phyloP scores from a whole-genome alignment of 805 yeast species.

The Lachancea sp. region DNA sequence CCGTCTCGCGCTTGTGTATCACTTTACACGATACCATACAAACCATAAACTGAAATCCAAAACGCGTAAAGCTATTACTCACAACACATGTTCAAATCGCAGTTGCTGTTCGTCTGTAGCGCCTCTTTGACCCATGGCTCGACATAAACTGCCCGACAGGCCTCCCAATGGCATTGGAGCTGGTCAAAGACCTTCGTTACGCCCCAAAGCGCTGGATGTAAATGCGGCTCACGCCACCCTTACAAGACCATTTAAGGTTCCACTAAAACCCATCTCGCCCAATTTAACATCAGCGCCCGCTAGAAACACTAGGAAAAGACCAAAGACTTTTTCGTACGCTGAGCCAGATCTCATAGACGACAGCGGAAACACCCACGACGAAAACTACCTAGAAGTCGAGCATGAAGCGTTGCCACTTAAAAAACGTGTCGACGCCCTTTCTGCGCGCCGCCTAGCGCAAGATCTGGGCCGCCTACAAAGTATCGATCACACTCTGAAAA shows the following conservation, averaged over 20 bases:
- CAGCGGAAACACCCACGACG: slow-evolving; percentile 33
- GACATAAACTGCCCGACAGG: slow-evolving; percentile 36
- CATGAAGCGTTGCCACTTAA: slow-evolving; percentile 15
- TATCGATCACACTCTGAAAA: slow-evolving; percentile 38
- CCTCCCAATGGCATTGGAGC: slow-evolving; percentile 51
- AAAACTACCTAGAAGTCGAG: slow-evolving; percentile 29
- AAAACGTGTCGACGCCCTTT: slow-evolving; percentile 52
- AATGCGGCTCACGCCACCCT: slow-evolving; percentile 47
- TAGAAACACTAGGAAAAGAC: slow-evolving; percentile 28
- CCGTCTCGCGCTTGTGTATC: too few species aligned
- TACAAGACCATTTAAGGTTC: slow-evolving; percentile 65
- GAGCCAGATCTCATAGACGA: slow-evolving; percentile 17
- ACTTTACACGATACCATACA: too few species aligned
- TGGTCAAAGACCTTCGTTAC: slow-evolving; percentile 61
- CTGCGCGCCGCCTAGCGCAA: slow-evolving; percentile 45
- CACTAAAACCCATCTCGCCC: slow-evolving; percentile 36
- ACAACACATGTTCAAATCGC: too few species aligned
- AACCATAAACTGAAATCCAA: neutral
- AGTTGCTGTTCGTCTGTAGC: too few species aligned
- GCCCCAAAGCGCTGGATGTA: slow-evolving; percentile 47
- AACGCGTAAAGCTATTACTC: neutral
- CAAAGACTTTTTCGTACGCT: slow-evolving; percentile 32
- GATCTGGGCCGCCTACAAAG: slow-evolving; percentile 32
- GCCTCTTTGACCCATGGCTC: slow-evolving; percentile 26
- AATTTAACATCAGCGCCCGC: slow-evolving; percentile 10